Evolutionary conservation across 2,329 filamentous ascomycete species (phyloP), one percentile per base, ranked within the genome.

Genomic region (Fusarium albidum): DNA sequence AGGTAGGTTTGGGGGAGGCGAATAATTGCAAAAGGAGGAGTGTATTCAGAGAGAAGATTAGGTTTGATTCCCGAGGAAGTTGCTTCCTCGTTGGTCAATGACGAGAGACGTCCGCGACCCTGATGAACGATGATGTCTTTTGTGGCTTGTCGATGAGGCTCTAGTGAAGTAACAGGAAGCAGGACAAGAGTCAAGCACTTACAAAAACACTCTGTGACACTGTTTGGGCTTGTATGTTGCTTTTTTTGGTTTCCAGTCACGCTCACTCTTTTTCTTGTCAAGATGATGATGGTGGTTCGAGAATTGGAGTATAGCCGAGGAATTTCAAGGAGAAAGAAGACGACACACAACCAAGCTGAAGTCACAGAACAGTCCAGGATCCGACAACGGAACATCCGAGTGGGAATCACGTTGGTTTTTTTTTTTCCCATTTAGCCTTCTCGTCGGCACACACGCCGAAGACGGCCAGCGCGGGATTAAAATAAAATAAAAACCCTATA

Each of bases 331-430:
- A 49, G 48, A 48, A 57, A 52, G 33, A 43, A 46, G 55, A 49
- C 21, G 21, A 21, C 21, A 21, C 21, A 21, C 21, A 21, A 21
- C 21, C n/a, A n/a, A n/a, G n/a, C n/a, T n/a, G n/a, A n/a, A 21
- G 21, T 21, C 50, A 50, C 38, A 58, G 25, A 56, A 17, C 45
- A 42, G 32, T 55, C 55, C 43, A 44, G 55, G 49, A 59, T 59
- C 63, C 63, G 63, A 66, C 63, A 66, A 66, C 63, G 63, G 61
- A 62, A 21, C 21, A 37, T 31, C 38, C 27, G 45, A 48, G 53
- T 57, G 53, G 56, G 53, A 49, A 59, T 59, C 61, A 60, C 47
- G 35, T 60, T 49, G 33, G 55, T 61, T 59, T n/a, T n/a, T n/a
- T n/a, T n/a, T n/a, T n/a, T n/a, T 60, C 60, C 55, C 49, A 55